Percentiles rank a stretch among this genome's conserved stretches.
Evolutionary conservation across 2,329 filamentous ascomycete genomes (phyloP).

Genomic region (Alternaria dauci): DNA sequence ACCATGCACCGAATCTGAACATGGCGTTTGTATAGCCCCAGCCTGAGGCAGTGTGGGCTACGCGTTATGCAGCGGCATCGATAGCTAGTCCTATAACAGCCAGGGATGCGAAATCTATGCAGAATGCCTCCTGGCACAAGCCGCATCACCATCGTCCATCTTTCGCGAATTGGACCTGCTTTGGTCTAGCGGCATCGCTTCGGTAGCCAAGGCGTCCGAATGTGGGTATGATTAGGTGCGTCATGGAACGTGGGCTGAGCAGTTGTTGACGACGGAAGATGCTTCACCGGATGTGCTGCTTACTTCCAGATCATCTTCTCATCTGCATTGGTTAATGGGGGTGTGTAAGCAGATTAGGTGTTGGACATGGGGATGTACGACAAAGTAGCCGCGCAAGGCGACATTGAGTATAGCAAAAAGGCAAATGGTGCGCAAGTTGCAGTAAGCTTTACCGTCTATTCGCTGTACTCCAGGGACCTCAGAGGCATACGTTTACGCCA

Average conservation of each 20-base stretch:
- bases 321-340: neutral
- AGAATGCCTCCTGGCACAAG: neutral
- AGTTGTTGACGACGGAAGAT: neutral
- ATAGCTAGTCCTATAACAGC: slow-evolving; percentile 2
- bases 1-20: neutral
- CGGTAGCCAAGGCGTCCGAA: slow-evolving; percentile 11
- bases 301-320: neutral
- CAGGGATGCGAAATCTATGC: slow-evolving; percentile 2
- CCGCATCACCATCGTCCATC: neutral
- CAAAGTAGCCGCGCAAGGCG: neutral
- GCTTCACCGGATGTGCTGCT: neutral
- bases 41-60: slow-evolving; percentile 11
- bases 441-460: neutral
- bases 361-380: neutral
- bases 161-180: slow-evolving; percentile 5
- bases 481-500: slow-evolving; percentile 1
- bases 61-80: neutral
- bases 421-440: neutral
- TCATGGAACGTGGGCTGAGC: neutral
- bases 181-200: slow-evolving; percentile 2
- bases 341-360: neutral
- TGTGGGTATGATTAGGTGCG: neutral
- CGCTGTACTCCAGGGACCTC: neutral
- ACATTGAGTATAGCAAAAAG: neutral
- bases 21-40: neutral